Percentiles rank a stretch among this genome's conserved stretches.
Conservation (phyloP, 345 rosid species). For the Euphorbia tirucalli region DNA sequence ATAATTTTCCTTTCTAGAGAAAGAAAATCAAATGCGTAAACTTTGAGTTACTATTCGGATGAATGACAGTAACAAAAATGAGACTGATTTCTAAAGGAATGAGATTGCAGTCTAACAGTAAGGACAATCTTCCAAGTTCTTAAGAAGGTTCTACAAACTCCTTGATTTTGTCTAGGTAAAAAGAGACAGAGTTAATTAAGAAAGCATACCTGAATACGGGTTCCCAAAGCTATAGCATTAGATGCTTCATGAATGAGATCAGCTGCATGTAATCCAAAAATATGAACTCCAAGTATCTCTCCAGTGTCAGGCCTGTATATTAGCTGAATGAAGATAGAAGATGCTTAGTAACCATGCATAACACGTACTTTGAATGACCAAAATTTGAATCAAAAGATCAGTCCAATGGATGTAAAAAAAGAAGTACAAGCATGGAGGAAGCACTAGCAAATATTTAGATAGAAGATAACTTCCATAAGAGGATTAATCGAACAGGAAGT, state of each 20-base stretch:
- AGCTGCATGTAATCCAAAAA: slow-evolving; percentile 96
- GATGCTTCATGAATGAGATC: slow-evolving; percentile 99
- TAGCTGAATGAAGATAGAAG: slow-evolving; percentile 50
- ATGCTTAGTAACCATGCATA: background rate
- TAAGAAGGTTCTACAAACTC: background rate
- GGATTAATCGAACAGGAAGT: background rate
- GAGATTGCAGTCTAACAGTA: too few relatives aligned
- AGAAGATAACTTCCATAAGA: background rate
- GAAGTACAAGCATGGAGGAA: background rate
- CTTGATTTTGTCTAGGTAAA: background rate
- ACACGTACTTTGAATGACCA: too few relatives aligned
- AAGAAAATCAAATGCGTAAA: background rate
- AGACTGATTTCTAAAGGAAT: too few relatives aligned
- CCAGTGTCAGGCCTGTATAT: slow-evolving; percentile 96
- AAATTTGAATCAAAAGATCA: background rate
- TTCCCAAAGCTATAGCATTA: slow-evolving; percentile 90
- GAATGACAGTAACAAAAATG: background rate
- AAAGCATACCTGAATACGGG: slow-evolving; percentile 64
- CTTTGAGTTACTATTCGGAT: background rate
- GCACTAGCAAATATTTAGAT: background rate
- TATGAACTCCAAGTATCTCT: slow-evolving; percentile 96
- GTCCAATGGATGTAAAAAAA: background rate
- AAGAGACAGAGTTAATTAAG: background rate
- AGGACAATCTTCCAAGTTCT: background rate
- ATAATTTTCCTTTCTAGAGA: background rate